Conservation (phyloP, 2,329 filamentous ascomycete genomes). For the Monosporascus cannonballus region DNA sequence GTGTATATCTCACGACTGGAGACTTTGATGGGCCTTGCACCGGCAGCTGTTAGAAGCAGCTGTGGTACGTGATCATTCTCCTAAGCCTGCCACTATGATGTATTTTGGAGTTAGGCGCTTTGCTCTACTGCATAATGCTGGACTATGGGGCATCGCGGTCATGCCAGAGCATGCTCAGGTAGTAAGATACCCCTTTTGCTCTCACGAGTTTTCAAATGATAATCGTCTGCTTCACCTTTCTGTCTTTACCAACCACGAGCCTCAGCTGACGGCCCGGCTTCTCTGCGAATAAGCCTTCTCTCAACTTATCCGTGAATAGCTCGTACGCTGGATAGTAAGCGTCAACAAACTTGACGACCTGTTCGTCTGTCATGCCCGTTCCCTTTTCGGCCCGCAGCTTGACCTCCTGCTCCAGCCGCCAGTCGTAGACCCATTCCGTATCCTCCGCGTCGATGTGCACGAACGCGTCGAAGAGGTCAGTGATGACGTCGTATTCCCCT, state of each 20-base stretch:
- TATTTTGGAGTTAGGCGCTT: not conserved
- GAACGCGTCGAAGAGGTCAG: constrained; percentile 46
- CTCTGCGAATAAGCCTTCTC: constrained; percentile 48
- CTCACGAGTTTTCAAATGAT: constrained; percentile 34
- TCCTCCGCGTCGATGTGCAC: constrained; percentile 65
- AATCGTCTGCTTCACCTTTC: constrained; percentile 52
- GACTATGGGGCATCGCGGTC: not conserved
- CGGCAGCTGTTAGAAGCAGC: too few species aligned
- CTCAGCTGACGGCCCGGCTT: constrained; percentile 51
- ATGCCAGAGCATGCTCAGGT: constrained; percentile 5
- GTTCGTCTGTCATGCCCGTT: constrained; percentile 74
- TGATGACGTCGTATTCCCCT: constrained; percentile 40
- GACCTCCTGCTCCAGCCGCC: constrained; percentile 77
- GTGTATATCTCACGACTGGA: not conserved
- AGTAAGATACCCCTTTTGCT: constrained; percentile 14
- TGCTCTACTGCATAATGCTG: not conserved
- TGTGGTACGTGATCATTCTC: too few species aligned
- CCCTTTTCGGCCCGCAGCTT: constrained; percentile 61
- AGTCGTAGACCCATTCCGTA: constrained; percentile 70
- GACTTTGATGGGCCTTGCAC: not conserved
- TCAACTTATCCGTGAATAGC: constrained; percentile 55
- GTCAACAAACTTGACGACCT: constrained; percentile 69
- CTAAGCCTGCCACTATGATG: too few species aligned
- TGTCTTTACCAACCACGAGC: constrained; percentile 54
- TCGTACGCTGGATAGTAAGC: constrained; percentile 68